Conservation (phyloP, 768 basidiomycete genomes). For the Scleroderma citrinum region DNA sequence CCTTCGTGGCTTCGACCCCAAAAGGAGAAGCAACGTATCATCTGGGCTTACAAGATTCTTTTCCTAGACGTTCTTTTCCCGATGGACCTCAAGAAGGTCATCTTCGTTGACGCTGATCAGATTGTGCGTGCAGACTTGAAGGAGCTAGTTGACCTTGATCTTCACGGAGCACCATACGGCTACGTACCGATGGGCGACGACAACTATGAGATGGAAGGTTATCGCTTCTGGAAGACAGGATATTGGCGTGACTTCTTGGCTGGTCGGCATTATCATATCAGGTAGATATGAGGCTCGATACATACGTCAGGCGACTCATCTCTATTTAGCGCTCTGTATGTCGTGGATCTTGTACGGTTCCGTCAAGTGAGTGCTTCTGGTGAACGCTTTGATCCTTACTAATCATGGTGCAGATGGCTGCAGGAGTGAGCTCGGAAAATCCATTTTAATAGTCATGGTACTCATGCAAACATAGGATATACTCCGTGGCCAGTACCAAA, state of each 20-base stretch:
- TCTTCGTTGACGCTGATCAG: conserved; percentile 97
- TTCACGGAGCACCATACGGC: conserved; percentile 90
- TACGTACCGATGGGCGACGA: conserved; percentile 98
- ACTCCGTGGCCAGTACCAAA: conserved; percentile 87
- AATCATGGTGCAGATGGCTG: conserved; percentile 38
- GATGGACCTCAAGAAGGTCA: conserved; percentile 97
- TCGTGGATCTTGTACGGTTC: conserved; percentile 93
- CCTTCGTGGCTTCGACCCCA: conserved; percentile 96
- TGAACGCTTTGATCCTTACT: not conserved
- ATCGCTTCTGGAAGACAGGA: conserved; percentile 97
- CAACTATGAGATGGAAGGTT: conserved; percentile 93
- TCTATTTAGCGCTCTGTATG: conserved; percentile 76
- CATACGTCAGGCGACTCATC: conserved; percentile 5
- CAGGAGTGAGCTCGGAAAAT: conserved; percentile 39
- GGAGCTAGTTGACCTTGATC: conserved; percentile 88
- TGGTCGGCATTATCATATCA: conserved; percentile 91
- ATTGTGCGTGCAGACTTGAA: conserved; percentile 96
- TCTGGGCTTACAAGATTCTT: conserved; percentile 99
- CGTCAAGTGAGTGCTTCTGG: conserved; percentile 53
- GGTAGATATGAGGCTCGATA: conserved; percentile 39
- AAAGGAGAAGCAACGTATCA: conserved; percentile 95
- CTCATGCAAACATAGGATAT: conserved; percentile 51
- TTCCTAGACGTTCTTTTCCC: conserved; percentile 99
- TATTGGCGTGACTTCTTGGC: conserved; percentile 88
- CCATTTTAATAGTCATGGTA: not conserved